A percentile compares a stretch with the other conserved stretches of the same genome.
Conservation (phyloP, 2,329 filamentous ascomycete species). For the Escovopsis sp. region DNA sequence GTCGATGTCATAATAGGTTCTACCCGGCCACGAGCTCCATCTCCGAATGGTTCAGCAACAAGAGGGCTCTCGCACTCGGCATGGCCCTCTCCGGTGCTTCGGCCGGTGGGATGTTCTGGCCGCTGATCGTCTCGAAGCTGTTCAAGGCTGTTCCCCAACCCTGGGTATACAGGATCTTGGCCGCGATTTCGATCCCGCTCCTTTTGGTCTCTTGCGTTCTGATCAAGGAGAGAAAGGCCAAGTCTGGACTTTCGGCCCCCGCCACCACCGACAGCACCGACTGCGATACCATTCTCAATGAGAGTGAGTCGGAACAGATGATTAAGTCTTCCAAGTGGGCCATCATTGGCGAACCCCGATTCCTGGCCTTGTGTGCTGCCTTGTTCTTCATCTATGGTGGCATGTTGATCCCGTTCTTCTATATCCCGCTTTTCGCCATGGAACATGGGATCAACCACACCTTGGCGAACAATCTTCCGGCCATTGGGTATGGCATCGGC, state of each 20-base stretch:
- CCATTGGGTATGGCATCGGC: conserved; percentile 46
- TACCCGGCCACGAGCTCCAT: conserved; percentile 18
- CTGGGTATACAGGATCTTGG: conserved; percentile 10
- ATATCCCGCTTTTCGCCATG: conserved; percentile 35
- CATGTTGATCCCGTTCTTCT: conserved; percentile 17
- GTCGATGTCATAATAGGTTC: conserved; percentile 8
- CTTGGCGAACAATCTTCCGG: conserved; percentile 44
- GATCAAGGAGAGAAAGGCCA: conserved; percentile 13
- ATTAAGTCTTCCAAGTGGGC: conserved; percentile 10
- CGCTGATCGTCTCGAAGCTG: conserved; percentile 12
- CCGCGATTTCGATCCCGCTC: conserved; percentile 12
- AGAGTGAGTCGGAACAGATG: neutral
- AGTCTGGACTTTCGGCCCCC: conserved; percentile 3
- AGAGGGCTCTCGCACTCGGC: conserved; percentile 17
- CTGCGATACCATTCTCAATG: conserved; percentile 3
- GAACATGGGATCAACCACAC: conserved; percentile 28
- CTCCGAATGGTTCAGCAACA: conserved; percentile 17
- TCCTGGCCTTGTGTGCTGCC: conserved; percentile 9
- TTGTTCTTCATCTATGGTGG: conserved; percentile 16
- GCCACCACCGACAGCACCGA: conserved; percentile 7
- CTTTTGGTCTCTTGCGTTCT: conserved; percentile 14
- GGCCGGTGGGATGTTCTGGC: conserved; percentile 18
- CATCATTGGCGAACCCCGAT: conserved; percentile 12
- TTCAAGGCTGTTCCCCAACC: conserved; percentile 3
- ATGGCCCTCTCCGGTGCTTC: conserved; percentile 18